These are phyloP conservation scores for Plantago coronopus DNA, from an alignment of 305 asterid species.

Conservation along the genomic window DNA sequence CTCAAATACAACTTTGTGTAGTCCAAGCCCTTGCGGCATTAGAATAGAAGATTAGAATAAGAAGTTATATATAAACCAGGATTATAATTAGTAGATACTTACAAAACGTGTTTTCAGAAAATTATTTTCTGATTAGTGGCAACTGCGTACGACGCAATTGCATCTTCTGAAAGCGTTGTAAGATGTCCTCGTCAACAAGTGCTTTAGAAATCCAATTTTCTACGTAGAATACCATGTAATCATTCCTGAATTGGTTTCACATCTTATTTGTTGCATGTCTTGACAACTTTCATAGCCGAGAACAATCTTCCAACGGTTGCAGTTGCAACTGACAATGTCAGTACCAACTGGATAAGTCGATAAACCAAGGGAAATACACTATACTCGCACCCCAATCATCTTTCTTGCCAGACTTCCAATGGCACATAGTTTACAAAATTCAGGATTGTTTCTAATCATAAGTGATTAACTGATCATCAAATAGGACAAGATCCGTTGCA, in stretches of 20 bases:
- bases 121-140: neutral
- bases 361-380: neutral
- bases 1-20: too few relatives aligned
- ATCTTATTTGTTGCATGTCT: neutral
- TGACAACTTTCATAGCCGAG: conserved; percentile 1
- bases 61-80: too few relatives aligned
- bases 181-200: neutral
- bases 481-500: neutral
- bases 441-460: neutral
- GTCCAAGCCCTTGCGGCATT: too few relatives aligned
- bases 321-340: neutral
- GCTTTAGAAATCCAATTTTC: neutral
- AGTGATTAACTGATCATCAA: neutral
- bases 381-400: neutral
- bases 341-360: neutral
- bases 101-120: neutral
- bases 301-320: neutral
- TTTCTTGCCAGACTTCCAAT: neutral
- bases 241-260: neutral
- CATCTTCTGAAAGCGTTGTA: neutral
- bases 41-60: too few relatives aligned
- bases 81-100: too few relatives aligned
- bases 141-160: neutral
- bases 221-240: neutral
- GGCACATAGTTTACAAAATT: neutral